phyloP scores from a whole-genome alignment of 768 basidiomycete species.

The Xerocomus spinulosus region DNA sequence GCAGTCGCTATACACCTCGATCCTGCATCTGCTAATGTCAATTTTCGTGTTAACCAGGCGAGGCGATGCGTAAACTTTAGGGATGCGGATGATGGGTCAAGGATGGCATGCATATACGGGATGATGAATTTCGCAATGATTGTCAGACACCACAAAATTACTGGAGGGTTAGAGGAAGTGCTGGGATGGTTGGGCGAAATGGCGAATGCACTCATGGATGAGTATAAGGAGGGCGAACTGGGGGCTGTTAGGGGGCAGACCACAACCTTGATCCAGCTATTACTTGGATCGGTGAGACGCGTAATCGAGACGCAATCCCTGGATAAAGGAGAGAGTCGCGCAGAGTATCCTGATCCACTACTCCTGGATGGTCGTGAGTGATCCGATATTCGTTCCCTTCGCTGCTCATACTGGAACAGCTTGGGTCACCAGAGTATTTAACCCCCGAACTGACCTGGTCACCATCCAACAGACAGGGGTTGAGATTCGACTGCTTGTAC shows the following conservation, averaged over 20 bases:
- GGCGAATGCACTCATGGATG: conserved; percentile 47
- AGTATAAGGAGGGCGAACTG: conserved; percentile 39
- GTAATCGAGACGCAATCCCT: conserved; percentile 43
- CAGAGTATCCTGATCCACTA: conserved; percentile 57
- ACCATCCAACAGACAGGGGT: conserved; percentile 40
- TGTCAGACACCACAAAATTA: conserved; percentile 47
- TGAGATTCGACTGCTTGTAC: conserved; percentile 55
- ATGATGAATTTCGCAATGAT: conserved; percentile 66
- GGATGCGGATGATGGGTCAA: conserved; percentile 57
- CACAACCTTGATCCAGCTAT: conserved; percentile 42
- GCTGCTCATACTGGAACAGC: conserved; percentile 35
- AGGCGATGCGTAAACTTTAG: conserved; percentile 63
- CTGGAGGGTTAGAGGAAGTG: conserved; percentile 43
- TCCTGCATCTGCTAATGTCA: conserved; percentile 41
- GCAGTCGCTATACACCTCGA: conserved; percentile 69
- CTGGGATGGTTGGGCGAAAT: conserved; percentile 66
- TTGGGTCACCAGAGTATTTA: conserved; percentile 52
- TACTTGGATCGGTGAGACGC: conserved; percentile 54
- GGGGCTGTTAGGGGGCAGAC: conserved; percentile 20
- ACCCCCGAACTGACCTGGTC: conserved; percentile 41
- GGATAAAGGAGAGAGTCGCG: conserved; percentile 31
- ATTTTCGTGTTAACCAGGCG: conserved; percentile 58
- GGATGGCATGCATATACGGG: conserved; percentile 70
- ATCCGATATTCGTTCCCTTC: background rate
- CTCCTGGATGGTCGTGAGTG: conserved; percentile 53